phyloP scores from a whole-genome alignment of 2,329 filamentous ascomycete species.

The Kalaharituber pfeilii region DNA sequence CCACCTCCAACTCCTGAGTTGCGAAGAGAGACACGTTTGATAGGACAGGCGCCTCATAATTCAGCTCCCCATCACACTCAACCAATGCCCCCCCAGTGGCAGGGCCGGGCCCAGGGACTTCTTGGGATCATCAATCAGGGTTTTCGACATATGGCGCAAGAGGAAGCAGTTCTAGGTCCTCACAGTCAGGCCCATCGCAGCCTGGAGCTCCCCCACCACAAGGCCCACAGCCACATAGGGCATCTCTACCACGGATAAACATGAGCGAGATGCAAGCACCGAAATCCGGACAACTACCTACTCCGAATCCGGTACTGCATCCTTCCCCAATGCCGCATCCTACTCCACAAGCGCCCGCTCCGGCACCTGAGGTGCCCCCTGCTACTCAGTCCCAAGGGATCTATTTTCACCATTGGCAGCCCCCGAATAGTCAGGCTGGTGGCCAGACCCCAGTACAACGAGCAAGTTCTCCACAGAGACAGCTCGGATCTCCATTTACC shows the following conservation, averaged over 20 bases:
- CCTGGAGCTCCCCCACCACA: conserved; percentile 1
- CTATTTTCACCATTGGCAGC: conserved; percentile 23
- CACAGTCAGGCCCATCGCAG: background rate
- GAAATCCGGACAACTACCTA: conserved; percentile 27
- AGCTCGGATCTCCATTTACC: conserved; percentile 20
- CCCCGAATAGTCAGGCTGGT: conserved; percentile 16
- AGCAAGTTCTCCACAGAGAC: conserved; percentile 19
- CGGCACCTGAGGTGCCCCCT: conserved; percentile 9
- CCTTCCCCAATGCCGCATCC: conserved; percentile 13
- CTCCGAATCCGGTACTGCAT: conserved; percentile 13
- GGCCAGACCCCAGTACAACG: conserved; percentile 14
- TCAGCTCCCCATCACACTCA: conserved; percentile 10
- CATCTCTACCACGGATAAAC: conserved; percentile 34
- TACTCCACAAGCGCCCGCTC: conserved; percentile 6
- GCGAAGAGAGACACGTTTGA: conserved; percentile 15
- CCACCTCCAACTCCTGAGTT: conserved; percentile 11
- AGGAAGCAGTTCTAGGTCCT: conserved; percentile 2
- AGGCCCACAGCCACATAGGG: conserved; percentile 26
- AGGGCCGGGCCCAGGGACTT: conserved; percentile 1
- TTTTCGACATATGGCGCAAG: background rate
- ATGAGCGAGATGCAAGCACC: conserved; percentile 37
- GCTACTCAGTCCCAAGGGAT: conserved; percentile 16
- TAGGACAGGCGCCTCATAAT: conserved; percentile 9
- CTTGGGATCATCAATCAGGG: background rate
- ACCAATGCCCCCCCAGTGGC: conserved; percentile 12